Evolutionary conservation across 2,329 filamentous ascomycete species (phyloP).

Genomic region (Hypoxylon sp.): DNA sequence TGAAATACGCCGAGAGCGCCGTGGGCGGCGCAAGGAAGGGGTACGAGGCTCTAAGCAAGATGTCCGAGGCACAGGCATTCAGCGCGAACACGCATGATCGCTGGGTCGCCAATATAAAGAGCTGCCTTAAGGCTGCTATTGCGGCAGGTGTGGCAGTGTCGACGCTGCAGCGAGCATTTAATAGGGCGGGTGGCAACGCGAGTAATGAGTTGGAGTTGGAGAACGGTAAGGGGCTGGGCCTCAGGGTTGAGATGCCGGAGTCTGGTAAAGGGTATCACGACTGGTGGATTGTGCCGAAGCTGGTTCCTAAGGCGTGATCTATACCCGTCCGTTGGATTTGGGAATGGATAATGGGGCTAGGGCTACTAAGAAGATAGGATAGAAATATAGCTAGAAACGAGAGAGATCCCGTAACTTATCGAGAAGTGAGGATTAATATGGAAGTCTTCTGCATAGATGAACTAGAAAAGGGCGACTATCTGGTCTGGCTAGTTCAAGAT

Average conservation of each 20-base stretch:
- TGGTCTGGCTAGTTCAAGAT: not conserved
- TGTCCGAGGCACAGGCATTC: constrained; percentile 68
- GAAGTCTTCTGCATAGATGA: not conserved
- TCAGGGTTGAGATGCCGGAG: constrained; percentile 68
- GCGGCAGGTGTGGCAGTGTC: constrained; percentile 76
- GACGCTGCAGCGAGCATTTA: constrained; percentile 70
- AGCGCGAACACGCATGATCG: constrained; percentile 70
- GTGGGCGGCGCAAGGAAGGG: constrained; percentile 67
- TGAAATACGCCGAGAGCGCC: constrained; percentile 63
- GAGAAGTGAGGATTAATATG: not conserved
- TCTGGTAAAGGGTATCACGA: constrained; percentile 71
- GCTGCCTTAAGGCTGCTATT: constrained; percentile 78
- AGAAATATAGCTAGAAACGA: not conserved
- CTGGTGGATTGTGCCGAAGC: constrained; percentile 75
- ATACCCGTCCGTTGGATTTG: not conserved
- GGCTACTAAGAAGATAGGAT: not conserved
- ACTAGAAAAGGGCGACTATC: constrained; percentile 13
- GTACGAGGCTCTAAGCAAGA: constrained; percentile 69
- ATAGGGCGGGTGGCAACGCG: constrained; percentile 25
- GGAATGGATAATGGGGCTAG: not conserved
- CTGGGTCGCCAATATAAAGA: constrained; percentile 73
- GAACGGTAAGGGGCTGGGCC: constrained; percentile 49
- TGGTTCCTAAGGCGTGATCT: constrained; percentile 51
- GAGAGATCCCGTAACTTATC: not conserved
- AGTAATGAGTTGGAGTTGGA: constrained; percentile 34